Evolutionary conservation across 176 grass and related monocot genomes (phyloP).

Genomic region (Echinochloa phyllopogon): DNA sequence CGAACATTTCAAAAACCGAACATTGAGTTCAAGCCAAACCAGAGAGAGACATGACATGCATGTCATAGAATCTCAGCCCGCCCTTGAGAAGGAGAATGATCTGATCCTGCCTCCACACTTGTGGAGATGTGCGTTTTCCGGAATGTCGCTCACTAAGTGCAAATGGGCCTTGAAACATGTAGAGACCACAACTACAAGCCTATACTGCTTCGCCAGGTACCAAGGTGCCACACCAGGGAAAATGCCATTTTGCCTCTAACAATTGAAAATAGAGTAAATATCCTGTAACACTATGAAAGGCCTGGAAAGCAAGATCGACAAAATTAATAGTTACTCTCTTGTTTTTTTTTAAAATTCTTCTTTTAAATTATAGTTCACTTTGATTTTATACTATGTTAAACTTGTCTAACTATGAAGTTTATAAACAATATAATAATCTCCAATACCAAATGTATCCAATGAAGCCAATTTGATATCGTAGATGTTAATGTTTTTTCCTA

Average conservation of each 20-base stretch:
- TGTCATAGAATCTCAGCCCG: neutral
- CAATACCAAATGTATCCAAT: too few relatives aligned
- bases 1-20: neutral
- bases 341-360: too few relatives aligned
- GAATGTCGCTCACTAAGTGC: neutral
- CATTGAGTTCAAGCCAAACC: neutral
- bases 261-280: slow-evolving; percentile 2
- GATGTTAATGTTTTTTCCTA: too few relatives aligned
- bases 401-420: too few relatives aligned
- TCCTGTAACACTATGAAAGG: neutral
- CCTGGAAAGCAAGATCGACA: too few relatives aligned
- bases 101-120: neutral
- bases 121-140: neutral
- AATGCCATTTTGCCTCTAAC: neutral
- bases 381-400: too few relatives aligned
- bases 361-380: too few relatives aligned
- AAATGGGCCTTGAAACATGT: neutral
- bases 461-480: too few relatives aligned
- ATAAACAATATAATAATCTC: too few relatives aligned
- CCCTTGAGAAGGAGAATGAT: neutral
- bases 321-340: too few relatives aligned
- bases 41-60: neutral
- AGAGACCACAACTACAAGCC: neutral
- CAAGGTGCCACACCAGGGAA: neutral
- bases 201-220: neutral